Evolutionary conservation across 1,284 basidiomycete genomes (phyloP), one percentile per base, ranked within the genome.

Genomic region (Apiotrichum siamense): DNA sequence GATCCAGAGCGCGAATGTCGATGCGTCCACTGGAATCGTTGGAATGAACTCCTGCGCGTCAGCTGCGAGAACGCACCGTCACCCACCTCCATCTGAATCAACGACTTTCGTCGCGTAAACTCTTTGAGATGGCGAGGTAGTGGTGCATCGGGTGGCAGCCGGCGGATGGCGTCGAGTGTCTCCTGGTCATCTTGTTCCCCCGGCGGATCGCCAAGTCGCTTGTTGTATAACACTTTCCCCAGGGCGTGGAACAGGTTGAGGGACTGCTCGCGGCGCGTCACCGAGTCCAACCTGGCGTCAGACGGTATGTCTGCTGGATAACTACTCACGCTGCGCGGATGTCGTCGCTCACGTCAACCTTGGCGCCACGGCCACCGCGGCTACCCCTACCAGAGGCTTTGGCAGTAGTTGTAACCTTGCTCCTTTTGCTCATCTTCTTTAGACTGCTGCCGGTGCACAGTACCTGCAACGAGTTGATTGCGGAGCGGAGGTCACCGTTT

Each of bases 151-250:
- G 78, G 77, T 81, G 63, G 61, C 23, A 69, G 46, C 11, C 51
- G 50, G 20, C 52, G 53, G 15, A 66, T 58, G 1, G 38, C 48
- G 0, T 55, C 52, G 0, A 66, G 23, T 1, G 60, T 35, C 44
- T 71, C 69, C 44, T 60, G 55, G 41, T 68, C 65, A 23, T 70
- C 68, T 7, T 62, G 51, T 6, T 70, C 66, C 18, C 54, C 53
- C 5, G 49, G 38, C 0, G 72, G 67, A 55, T 74, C 72, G 26
- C 54, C 63, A 6, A 72, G 55, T 1, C 94, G 82, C 73, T 97
- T 99, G 72, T 96, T 97, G 71, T 94, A 98, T 44, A 98, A 73
- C 3, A 97, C 81, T 73, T 88, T 94, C 7, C 94, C 96, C 32
- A 99, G 76, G 7, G 97, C 77, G 74, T 97, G 96, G 65, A 97